Evolutionary conservation across 140 eudicot species (phyloP).

Genomic region (Erigeron philadelphicus): DNA sequence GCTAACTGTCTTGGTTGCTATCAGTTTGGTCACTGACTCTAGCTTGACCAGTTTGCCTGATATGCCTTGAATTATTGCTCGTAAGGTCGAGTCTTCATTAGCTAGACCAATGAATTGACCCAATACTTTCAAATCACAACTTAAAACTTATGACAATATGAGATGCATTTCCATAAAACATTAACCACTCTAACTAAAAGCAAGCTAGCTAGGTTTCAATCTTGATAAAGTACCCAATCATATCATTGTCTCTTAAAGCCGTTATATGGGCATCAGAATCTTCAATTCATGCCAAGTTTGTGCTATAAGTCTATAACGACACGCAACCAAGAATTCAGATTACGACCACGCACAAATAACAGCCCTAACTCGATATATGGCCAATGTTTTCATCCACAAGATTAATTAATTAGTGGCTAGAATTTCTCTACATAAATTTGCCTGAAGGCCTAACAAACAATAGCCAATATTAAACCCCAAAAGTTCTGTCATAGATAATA

Average conservation of each 20-base stretch:
- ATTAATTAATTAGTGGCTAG: slow-evolving; percentile 32
- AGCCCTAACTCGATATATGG: slow-evolving; percentile 13
- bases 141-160: too few species aligned
- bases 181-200: slow-evolving; percentile 3
- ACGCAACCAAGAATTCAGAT: slow-evolving; percentile 6
- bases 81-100: too few species aligned
- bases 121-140: too few species aligned
- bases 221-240: slow-evolving; percentile 12
- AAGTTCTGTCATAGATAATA: background rate
- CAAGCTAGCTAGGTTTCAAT: background rate
- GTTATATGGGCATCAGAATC: slow-evolving; percentile 14
- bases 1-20: too few species aligned
- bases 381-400: slow-evolving; percentile 27
- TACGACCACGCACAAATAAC: background rate
- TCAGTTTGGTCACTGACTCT: too few species aligned
- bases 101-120: too few species aligned
- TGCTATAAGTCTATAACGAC: background rate
- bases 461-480: slow-evolving; percentile 3
- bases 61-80: too few species aligned
- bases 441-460: slow-evolving; percentile 29
- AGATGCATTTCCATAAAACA: background rate
- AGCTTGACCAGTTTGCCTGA: too few species aligned
- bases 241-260: slow-evolving; percentile 17
- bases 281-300: background rate
- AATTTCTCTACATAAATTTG: slow-evolving; percentile 21